Conservation (phyloP, 305 asterid species). For the Solanum hybrid region DNA sequence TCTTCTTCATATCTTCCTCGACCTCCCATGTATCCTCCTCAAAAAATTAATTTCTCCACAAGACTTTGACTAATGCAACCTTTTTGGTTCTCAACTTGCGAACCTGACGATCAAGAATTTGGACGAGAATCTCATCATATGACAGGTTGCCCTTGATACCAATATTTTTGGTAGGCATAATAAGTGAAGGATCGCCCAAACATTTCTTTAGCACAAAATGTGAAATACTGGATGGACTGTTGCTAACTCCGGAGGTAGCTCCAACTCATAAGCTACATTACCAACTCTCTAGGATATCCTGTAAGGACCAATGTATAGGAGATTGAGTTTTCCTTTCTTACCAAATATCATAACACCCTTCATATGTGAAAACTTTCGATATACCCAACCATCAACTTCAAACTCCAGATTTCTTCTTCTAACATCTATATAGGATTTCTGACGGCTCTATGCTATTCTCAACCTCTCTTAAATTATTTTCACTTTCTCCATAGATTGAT, state of each 20-base stretch:
- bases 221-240: neutral
- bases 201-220: neutral
- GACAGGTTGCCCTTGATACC: neutral
- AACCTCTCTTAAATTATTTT: neutral
- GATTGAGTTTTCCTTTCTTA: no score
- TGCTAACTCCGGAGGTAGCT: neutral
- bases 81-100: neutral
- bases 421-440: neutral
- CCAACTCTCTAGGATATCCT: neutral
- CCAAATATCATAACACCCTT: no score
- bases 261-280: neutral
- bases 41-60: neutral
- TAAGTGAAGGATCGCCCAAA: neutral
- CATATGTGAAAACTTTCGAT: neutral
- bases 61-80: neutral
- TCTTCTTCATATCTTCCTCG: neutral
- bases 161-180: neutral
- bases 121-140: neutral
- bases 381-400: neutral
- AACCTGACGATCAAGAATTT: neutral
- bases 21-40: neutral
- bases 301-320: no score
- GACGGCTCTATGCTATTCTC: neutral
- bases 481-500: neutral
- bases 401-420: neutral